Evolutionary conservation across 2,329 filamentous ascomycete species (phyloP), one percentile per base, ranked within the genome.

Genomic region (Fusarium nodosum): DNA sequence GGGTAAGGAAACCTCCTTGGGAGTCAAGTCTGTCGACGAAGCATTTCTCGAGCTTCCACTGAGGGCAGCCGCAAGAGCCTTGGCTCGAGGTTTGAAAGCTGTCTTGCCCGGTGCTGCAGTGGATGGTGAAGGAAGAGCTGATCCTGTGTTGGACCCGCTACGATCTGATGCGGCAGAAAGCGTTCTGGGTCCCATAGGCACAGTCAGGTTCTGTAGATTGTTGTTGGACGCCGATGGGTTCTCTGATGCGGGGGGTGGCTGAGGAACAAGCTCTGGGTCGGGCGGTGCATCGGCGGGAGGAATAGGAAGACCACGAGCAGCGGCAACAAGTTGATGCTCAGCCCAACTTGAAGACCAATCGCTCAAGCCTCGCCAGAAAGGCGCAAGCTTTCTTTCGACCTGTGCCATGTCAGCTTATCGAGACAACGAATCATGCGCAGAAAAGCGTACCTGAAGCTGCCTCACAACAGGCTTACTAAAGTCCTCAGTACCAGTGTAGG

Each of bases 311-410:
- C 93, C 94, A 75, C 93, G 89, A 51, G 91, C 96, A 26, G 93
- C 94, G 60, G 95, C 94, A 74, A 97, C 89, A n/a, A 99, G 88
- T 80, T 99, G 96, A 79, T 96, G 90, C 76, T 99, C 96, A 15
- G 93, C 92, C 96, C 96, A 99, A 54, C 88, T 92, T 24, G 93
- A 88, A 18, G 90, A 91, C 79, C 96, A 93, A 78, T 98, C 94
- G 69, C 97, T 91, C 6, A 99, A 83, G 7, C 96, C 96, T 76
- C 91, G 91, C 94, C 95, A 99, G 79, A 99, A 99, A 0, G 96
- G 96, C 42, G 96, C 96, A 66, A 99, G 82, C 66, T 92, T 90
- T 72, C 96, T 88, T 80, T 99, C 96, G 77, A 99, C 94, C 95
- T 98, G 67, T 45, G n/a, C 9, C 5, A 47, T 56, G 68, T 77